Evolutionary conservation across 257 asterid species (phyloP).

Genomic region (Nicotiana tabacum): DNA sequence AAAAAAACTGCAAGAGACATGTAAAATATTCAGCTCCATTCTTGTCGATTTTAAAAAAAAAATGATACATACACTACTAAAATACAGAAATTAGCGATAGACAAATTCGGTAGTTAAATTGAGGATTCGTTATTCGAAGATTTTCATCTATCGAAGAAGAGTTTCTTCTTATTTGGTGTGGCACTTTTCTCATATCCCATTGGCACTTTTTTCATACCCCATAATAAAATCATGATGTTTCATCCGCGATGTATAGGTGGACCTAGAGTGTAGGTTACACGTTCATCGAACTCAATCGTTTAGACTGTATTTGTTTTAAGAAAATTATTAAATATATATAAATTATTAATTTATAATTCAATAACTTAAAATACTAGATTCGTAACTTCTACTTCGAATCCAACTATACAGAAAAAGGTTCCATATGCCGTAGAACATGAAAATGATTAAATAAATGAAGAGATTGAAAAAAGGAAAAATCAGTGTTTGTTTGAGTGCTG

Average conservation of each 20-base stretch:
- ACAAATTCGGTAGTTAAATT: too few relatives aligned
- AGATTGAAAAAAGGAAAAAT: neutral
- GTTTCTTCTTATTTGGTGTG: neutral
- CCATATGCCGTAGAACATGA: neutral
- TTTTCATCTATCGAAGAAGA: neutral
- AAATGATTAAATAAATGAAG: neutral
- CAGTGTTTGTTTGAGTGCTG: conserved; percentile 4
- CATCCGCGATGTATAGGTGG: neutral
- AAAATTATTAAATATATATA: too few relatives aligned
- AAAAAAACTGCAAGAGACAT: neutral
- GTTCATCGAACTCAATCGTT: too few relatives aligned
- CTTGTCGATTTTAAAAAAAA: neutral
- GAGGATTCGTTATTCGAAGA: neutral
- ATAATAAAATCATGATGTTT: neutral
- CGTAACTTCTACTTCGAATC: fast-evolving
- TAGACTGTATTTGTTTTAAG: too few relatives aligned
- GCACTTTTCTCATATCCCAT: neutral
- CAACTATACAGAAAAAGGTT: neutral
- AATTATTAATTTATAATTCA: too few relatives aligned
- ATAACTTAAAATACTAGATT: too few relatives aligned
- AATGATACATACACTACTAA: too few relatives aligned
- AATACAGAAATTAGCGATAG: too few relatives aligned
- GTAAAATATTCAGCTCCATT: neutral
- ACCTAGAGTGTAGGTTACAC: too few relatives aligned
- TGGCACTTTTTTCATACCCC: neutral